Percentiles rank a stretch among this genome's conserved stretches.
Evolutionary conservation across 805 yeast species (phyloP).

Genomic region (Starmerella vaccinii): DNA sequence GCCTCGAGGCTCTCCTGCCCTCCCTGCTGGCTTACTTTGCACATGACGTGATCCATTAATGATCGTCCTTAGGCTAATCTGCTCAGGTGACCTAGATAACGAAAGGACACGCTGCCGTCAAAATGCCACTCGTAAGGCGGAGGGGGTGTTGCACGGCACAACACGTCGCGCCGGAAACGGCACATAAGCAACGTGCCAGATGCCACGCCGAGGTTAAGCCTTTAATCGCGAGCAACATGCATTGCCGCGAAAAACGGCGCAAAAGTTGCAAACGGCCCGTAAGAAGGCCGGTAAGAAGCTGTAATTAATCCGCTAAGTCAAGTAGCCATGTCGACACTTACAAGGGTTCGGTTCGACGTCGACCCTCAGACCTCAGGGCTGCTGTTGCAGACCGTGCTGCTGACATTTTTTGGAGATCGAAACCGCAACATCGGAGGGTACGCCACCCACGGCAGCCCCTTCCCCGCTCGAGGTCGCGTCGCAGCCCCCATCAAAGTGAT

Average conservation of each 20-base stretch:
- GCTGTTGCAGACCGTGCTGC: not conserved
- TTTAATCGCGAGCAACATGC: not conserved
- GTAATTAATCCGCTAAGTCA: not conserved
- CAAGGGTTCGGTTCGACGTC: slow-evolving; percentile 1
- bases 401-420: not conserved
- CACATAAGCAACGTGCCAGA: not conserved
- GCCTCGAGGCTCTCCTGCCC: no score
- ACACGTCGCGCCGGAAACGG: not conserved
- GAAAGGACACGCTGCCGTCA: not conserved
- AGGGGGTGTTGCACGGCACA: not conserved
- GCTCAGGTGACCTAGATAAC: not conserved
- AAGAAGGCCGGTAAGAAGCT: not conserved
- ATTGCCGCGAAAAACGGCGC: not conserved
- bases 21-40: no score
- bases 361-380: slow-evolving; percentile 7
- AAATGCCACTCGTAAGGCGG: not conserved
- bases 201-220: not conserved
- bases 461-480: slow-evolving; percentile 7
- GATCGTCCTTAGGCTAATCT: no score
- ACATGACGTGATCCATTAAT: no score
- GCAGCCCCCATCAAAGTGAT: not conserved
- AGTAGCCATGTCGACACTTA: not conserved
- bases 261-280: not conserved
- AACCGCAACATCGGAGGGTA: slow-evolving; percentile 1
- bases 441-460: slow-evolving; percentile 4